Percentiles rank a stretch among this genome's conserved stretches.
phyloP scores from a whole-genome alignment of 2,329 filamentous ascomycete genomes.

The Didymella lethalis region DNA sequence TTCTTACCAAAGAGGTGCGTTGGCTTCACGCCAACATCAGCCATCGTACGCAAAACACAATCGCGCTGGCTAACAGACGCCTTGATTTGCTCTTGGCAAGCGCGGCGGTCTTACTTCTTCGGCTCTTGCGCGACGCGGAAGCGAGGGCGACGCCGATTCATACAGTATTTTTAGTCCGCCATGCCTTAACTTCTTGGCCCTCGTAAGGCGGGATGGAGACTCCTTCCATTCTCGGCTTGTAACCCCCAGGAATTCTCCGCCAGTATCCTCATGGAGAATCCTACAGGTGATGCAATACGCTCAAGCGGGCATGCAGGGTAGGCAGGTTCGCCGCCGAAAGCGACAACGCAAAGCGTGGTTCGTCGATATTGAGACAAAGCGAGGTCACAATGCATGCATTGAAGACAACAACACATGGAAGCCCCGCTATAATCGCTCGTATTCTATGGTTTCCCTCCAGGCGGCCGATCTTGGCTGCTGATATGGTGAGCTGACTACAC shows the following conservation, averaged over 20 bases:
- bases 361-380: background rate
- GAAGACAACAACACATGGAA: slow-evolving; percentile 4
- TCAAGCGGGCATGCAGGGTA: background rate
- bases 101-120: slow-evolving; percentile 26
- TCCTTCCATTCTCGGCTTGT: slow-evolving; percentile 5
- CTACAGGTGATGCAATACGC: background rate
- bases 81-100: slow-evolving; percentile 17
- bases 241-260: slow-evolving; percentile 12
- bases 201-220: slow-evolving; percentile 11
- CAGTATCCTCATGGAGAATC: background rate
- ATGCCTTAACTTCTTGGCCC: slow-evolving; percentile 25
- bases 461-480: slow-evolving; percentile 33
- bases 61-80: slow-evolving; percentile 9
- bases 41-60: slow-evolving; percentile 10
- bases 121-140: slow-evolving; percentile 22
- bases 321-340: background rate
- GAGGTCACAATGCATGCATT: slow-evolving; percentile 7
- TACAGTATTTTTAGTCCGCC: slow-evolving; percentile 27
- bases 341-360: no score
- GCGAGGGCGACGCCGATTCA: slow-evolving; percentile 13
- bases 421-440: slow-evolving; percentile 28
- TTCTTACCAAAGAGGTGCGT: slow-evolving; percentile 12
- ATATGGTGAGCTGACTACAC: slow-evolving; percentile 26
- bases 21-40: slow-evolving; percentile 10
- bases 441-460: slow-evolving; percentile 24